These are phyloP conservation scores for Fusarium agapanthi DNA, from an alignment of 2,329 filamentous ascomycete species.

Conservation along the genomic window DNA sequence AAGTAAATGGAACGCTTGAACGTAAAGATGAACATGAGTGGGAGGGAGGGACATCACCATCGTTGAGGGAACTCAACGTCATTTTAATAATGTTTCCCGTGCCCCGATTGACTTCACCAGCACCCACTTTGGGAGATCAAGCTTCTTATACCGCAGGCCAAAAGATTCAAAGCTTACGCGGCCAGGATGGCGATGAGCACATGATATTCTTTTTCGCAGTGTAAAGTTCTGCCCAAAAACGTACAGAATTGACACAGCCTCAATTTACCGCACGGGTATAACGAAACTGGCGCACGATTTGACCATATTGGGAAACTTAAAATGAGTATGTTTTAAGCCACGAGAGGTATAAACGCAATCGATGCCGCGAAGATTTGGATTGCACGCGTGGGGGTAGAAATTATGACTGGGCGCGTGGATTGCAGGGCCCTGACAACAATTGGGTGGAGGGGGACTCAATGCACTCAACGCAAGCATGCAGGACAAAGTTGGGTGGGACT, in stretches of 20 bases:
- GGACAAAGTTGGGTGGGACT: not conserved
- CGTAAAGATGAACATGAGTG: too few relatives aligned
- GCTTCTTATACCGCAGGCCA: not conserved
- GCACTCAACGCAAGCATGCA: too few relatives aligned
- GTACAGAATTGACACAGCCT: fast-evolving
- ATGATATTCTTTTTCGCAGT: not conserved
- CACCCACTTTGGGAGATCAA: not conserved
- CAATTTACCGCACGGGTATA: not conserved
- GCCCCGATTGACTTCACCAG: not conserved
- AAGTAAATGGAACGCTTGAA: too few relatives aligned
- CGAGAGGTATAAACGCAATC: too few relatives aligned
- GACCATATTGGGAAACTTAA: not conserved
- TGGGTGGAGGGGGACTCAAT: not conserved
- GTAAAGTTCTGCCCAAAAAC: not conserved
- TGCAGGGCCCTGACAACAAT: too few relatives aligned
- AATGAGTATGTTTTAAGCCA: not conserved
- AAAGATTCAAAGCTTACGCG: not conserved
- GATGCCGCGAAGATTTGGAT: not conserved
- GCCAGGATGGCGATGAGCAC: not conserved
- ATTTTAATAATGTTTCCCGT: not conserved
- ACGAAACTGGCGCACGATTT: not conserved
- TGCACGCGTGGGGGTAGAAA: not conserved
- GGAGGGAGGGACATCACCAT: not conserved
- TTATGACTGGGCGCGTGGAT: too few relatives aligned
- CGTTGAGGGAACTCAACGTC: not conserved